Percentiles rank a stretch among this genome's conserved stretches.
phyloP scores from a whole-genome alignment of 495 filamentous ascomycete genomes.

The Penicillium dipodomyicola region DNA sequence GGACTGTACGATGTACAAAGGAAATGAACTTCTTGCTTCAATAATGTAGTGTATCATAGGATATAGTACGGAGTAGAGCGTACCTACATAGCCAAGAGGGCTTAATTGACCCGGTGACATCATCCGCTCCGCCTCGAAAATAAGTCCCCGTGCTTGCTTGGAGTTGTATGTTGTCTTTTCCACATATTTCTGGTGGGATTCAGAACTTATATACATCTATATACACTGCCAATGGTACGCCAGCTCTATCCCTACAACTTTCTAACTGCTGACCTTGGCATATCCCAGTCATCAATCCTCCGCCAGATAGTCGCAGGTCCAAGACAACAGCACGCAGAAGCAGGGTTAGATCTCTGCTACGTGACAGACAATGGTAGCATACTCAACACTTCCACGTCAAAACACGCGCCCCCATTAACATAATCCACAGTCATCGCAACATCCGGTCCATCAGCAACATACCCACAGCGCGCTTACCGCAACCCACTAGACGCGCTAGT shows the following conservation, averaged over 20 bases:
- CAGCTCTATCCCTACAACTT: too few species aligned
- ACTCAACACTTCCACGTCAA: slow-evolving; percentile 1
- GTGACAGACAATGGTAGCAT: slow-evolving; percentile 70
- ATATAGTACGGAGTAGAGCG: not conserved
- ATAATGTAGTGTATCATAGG: not conserved
- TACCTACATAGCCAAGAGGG: too few species aligned
- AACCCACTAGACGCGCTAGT: slow-evolving; percentile 86
- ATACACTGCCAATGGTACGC: slow-evolving; percentile 3
- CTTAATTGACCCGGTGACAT: slow-evolving; percentile 9
- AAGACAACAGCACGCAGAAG: slow-evolving; percentile 75
- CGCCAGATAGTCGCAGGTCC: slow-evolving; percentile 79
- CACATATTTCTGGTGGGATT: not conserved
- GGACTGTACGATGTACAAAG: slow-evolving; percentile 10
- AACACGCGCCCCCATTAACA: not conserved
- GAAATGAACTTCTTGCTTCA: not conserved
- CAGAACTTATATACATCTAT: not conserved
- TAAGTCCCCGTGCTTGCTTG: not conserved
- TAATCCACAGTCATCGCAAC: slow-evolving; percentile 58
- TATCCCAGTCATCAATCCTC: slow-evolving; percentile 58
- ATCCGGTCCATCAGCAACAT: slow-evolving; percentile 83
- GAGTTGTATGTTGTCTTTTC: not conserved
- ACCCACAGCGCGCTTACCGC: slow-evolving; percentile 86
- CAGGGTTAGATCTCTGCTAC: slow-evolving; percentile 92
- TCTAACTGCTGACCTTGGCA: slow-evolving; percentile 1
- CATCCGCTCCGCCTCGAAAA: slow-evolving; percentile 9